Evolutionary conservation across 805 yeast species (phyloP).

Genomic region (Candida nanaspora): DNA sequence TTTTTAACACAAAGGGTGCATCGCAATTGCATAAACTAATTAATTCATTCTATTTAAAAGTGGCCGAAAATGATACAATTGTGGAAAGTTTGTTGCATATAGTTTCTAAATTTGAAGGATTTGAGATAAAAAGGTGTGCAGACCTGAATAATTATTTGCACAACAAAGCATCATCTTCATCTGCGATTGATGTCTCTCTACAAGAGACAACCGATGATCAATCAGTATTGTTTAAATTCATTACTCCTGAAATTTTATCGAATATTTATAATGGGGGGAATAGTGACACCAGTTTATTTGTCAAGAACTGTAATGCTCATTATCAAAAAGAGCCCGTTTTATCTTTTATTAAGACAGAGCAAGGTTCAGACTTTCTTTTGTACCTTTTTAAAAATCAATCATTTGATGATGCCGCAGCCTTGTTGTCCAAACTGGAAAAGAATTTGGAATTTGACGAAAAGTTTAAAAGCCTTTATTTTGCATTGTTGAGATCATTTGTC

Average conservation of each 20-base stretch:
- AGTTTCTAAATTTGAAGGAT: slow-evolving; percentile 8
- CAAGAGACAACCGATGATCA: slow-evolving; percentile 3
- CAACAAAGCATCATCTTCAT: slow-evolving; percentile 4
- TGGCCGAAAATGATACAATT: slow-evolving; percentile 15
- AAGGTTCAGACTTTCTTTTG: slow-evolving; percentile 9
- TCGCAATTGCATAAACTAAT: slow-evolving; percentile 20
- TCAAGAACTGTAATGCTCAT: slow-evolving; percentile 16
- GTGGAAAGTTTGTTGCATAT: slow-evolving; percentile 3
- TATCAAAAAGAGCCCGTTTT: slow-evolving; percentile 14
- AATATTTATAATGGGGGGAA: slow-evolving; percentile 26
- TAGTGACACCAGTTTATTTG: slow-evolving; percentile 10
- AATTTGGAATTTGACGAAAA: slow-evolving; percentile 7
- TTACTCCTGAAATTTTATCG: slow-evolving; percentile 27
- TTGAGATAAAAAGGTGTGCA: slow-evolving; percentile 15
- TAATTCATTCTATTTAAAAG: slow-evolving; percentile 27
- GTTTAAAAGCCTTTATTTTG: slow-evolving; percentile 9
- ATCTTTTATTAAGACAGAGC: slow-evolving; percentile 6
- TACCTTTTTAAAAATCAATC: slow-evolving; percentile 8
- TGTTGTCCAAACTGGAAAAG: slow-evolving; percentile 15
- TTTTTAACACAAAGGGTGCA: slow-evolving; percentile 12
- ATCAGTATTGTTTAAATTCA: slow-evolving; percentile 20
- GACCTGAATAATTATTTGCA: slow-evolving; percentile 15
- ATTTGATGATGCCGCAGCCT: background rate
- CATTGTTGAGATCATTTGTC: slow-evolving; percentile 6
- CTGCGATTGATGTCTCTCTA: background rate